Evolutionary conservation across 306 rosid species (phyloP), one percentile per base, ranked within the genome.

Genomic region (Dalbergia cultrata): DNA sequence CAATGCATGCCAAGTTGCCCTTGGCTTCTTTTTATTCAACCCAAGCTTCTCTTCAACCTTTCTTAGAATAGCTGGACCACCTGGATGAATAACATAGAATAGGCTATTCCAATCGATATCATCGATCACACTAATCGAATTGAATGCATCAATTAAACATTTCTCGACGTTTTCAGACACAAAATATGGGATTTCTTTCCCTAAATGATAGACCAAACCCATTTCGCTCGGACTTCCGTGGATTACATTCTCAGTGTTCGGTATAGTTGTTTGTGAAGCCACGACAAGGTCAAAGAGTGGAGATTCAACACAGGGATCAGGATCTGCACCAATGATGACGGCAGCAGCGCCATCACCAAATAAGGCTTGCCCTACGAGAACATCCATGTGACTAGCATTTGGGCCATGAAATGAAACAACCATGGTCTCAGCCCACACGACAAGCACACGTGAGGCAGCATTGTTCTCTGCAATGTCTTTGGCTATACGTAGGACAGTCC

Each of bases 261-360:
- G 66, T 4, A 77, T 8, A 12, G 63, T 45, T 13, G 41, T 66
- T 5, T 77, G 73, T 6, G 65, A 50, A 5, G 81, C 54, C 3
- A 39, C 22, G 5, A 77, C 73, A n/a, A 77, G 13, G 6, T 64
- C 73, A 54, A 77, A 77, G 26, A 77, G 19, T 13, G 74, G 65
- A 11, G 5, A 53, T 5, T 77, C 74, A 13, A 41, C 6, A 2
- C 22, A 41, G 4, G 9, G 4, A 0, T 35, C 8, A 19, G 53
- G 72, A 13, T 53, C 10, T 35, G 74, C 56, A 18, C 81, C 74
- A 6, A 66, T 12, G 7, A 77, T 39, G 8, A 66, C 1, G 6
- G 74, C 73, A 6, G 74, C 34, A 1, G 80, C 80, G 9, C 80
- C 80, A 34, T 76, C 80, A 9, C 62, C 61, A 13, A 76, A 76